Conservation (phyloP, 2,329 filamentous ascomycete genomes). For the Neocatenulostroma microsporum region DNA sequence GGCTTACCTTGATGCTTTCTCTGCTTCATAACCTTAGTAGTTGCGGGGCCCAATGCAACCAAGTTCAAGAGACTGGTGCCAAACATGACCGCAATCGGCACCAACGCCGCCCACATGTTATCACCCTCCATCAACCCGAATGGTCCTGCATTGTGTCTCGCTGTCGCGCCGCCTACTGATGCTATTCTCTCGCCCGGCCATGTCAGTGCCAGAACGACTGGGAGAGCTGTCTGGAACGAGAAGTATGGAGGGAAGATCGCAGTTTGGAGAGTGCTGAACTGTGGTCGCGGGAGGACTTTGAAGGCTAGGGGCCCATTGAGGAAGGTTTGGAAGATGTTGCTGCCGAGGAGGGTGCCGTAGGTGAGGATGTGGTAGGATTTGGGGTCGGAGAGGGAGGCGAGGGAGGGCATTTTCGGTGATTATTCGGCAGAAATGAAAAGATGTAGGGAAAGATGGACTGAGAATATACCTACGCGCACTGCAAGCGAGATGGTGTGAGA, state of each 20-base stretch:
- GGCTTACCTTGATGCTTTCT: conserved; percentile 68
- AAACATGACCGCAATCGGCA: conserved; percentile 63
- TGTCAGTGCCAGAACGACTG: conserved; percentile 66
- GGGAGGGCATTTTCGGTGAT: conserved; percentile 37
- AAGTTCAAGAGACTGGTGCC: conserved; percentile 65
- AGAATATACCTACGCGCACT: too few species aligned
- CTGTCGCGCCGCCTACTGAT: conserved; percentile 15
- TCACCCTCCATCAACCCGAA: conserved; percentile 46
- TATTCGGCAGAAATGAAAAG: too few species aligned
- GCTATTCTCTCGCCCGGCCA: conserved; percentile 56
- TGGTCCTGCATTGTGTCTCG: conserved; percentile 21
- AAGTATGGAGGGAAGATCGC: conserved; percentile 87
- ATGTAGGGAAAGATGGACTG: too few species aligned
- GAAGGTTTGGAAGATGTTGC: conserved; percentile 83
- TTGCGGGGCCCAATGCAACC: conserved; percentile 64
- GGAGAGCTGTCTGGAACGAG: conserved; percentile 67
- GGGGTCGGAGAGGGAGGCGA: conserved; percentile 49
- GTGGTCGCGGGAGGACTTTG: conserved; percentile 64
- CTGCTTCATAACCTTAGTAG: conserved; percentile 64
- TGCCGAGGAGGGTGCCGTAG: conserved; percentile 73
- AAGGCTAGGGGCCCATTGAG: conserved; percentile 65
- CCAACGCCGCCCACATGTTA: conserved; percentile 57
- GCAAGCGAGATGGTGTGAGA: too few species aligned
- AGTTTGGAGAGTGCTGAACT: conserved; percentile 74
- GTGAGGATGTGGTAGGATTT: conserved; percentile 70